Base-by-base conservation (phyloP, 2,329 filamentous ascomycete genomes). In the Raffaelea ambrosiae region DNA sequence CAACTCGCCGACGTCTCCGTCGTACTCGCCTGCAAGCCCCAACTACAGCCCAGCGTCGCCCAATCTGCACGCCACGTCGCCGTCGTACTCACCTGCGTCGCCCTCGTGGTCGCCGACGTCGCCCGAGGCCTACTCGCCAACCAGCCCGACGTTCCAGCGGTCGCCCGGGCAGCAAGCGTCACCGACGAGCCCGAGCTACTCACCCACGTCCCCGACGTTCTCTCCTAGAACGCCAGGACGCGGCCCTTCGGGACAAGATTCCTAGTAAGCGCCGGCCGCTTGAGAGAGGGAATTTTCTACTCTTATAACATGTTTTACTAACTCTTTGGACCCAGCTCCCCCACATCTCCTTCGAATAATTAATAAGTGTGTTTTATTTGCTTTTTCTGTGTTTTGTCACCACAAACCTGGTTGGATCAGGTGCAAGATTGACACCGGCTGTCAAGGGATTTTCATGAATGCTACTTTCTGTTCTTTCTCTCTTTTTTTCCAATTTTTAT, bases 31-130 rank as follows among this genome's bases (percentile, higher is more conserved):
- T 3, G 82, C 81, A 5, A 84, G 79, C 55, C 83, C 84, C 48
- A 81, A 75, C 59, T 88, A 87, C 66, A 84, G 80, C 59, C 83
- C 82, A n/a, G 79, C 81, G 3, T 83, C 77, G 45, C 82, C 72
- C 56, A 78, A 72, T 60, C 65, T 75, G 57, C 71, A 63, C 59
- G 63, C 73, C 11, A 72, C 77, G 29, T 76, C 80, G 53, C 79
- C 73, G n/a, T 74, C 72, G 4, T 85, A 84, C 65, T 79, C 75
- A 29, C 84, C 84, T 42, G 81, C 81, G 3, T 88, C 84, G 44
- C 85, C 84, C n/a, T 79, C 75, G 21, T 90, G 86, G 70, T 89
- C 86, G 48, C 86, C 87, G 3, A 86, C 84, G 7, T 89, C 85
- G 38, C 77, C 77, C 13, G 71, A 73, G 51, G 70, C 73, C 3